Evolutionary conservation across 2,329 filamentous ascomycete species (phyloP).

Genomic region (Anthostomella pinea): DNA sequence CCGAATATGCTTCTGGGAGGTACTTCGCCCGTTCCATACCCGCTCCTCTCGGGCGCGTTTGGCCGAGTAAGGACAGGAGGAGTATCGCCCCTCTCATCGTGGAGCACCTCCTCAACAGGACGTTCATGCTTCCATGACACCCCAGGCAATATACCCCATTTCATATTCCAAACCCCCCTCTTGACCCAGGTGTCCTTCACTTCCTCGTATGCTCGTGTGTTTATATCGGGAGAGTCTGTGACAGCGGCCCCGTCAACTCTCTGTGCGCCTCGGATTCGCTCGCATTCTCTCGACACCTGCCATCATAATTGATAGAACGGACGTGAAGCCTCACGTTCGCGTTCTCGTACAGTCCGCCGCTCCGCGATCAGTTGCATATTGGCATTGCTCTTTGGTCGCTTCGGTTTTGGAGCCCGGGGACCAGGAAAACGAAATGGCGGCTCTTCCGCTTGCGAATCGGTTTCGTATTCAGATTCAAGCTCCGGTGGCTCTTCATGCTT

Average conservation of each 20-base stretch:
- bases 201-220: conserved; percentile 8
- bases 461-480: no score
- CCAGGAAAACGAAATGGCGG: no score
- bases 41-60: no score
- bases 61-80: no score
- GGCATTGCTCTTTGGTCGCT: not conserved
- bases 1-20: no score
- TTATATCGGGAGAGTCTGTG: conserved; percentile 3
- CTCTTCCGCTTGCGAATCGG: no score
- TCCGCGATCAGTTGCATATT: not conserved
- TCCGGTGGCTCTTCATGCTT: conserved; percentile 12
- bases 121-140: conserved; percentile 15
- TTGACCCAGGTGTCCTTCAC: conserved; percentile 7
- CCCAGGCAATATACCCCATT: conserved; percentile 15
- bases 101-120: conserved; percentile 1
- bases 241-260: not conserved
- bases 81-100: no score
- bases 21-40: no score
- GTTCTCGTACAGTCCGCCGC: not conserved
- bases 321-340: conserved; percentile 11
- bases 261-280: conserved; percentile 3
- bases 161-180: conserved; percentile 9
- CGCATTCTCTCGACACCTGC: conserved; percentile 8
- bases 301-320: conserved; percentile 14
- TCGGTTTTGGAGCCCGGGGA: no score